These are phyloP conservation scores for Fusarium ambrosium DNA, from an alignment of 2,329 filamentous ascomycete genomes.

Conservation along the genomic window DNA sequence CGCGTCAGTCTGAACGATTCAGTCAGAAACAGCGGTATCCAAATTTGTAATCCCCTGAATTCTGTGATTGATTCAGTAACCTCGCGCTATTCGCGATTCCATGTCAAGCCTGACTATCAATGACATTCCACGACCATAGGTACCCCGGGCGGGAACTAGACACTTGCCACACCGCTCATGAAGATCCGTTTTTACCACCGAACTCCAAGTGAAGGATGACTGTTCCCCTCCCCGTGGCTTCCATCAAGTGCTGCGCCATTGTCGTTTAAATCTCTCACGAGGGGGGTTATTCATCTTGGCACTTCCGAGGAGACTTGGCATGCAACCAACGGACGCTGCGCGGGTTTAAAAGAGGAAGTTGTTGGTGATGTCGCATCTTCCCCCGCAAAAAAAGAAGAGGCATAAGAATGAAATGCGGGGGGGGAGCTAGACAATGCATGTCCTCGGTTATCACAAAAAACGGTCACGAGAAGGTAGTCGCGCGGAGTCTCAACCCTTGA, in stretches of 20 bases:
- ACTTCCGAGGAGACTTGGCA: conserved; percentile 23
- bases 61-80: neutral
- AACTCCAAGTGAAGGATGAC: neutral
- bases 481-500: neutral
- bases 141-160: conserved; percentile 1
- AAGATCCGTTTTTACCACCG: neutral
- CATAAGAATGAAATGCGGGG: neutral
- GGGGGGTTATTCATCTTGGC: conserved; percentile 4
- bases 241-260: conserved; percentile 16
- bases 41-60: neutral
- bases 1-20: neutral
- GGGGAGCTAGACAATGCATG: neutral
- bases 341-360: conserved; percentile 5
- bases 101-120: neutral
- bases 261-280: conserved; percentile 4
- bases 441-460: neutral
- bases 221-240: neutral
- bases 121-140: neutral
- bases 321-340: conserved; percentile 18
- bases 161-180: conserved; percentile 8
- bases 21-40: neutral
- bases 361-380: neutral
- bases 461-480: conserved; percentile 31
- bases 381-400: conserved; percentile 17
- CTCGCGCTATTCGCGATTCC: neutral